These are phyloP conservation scores for Scedosporium minutisporum DNA, from an alignment of 2,329 filamentous ascomycete species.

Conservation along the genomic window DNA sequence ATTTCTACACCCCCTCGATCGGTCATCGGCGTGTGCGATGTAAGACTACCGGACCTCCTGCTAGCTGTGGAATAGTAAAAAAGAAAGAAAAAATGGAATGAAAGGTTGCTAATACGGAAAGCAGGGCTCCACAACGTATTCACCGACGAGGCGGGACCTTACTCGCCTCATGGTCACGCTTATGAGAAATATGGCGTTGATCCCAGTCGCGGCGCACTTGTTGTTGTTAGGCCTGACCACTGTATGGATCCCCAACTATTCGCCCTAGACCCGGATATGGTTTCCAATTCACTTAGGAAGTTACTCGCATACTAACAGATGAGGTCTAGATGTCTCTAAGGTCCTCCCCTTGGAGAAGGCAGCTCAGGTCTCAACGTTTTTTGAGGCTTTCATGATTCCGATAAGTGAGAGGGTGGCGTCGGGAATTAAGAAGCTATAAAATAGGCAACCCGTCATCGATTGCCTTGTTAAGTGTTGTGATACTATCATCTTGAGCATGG, in stretches of 20 bases:
- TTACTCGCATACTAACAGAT: neutral
- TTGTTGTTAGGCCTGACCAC: conserved; percentile 54
- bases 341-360: conserved; percentile 6
- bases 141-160: conserved; percentile 38
- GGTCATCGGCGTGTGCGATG: neutral
- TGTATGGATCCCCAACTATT: conserved; percentile 28
- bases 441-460: no score
- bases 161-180: conserved; percentile 35
- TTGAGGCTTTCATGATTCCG: conserved; percentile 1
- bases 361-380: neutral
- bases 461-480: no score
- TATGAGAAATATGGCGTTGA: conserved; percentile 50
- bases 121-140: conserved; percentile 44
- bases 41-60: neutral
- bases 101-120: neutral
- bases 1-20: neutral
- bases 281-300: neutral
- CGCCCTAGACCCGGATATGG: neutral
- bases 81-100: neutral
- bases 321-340: neutral
- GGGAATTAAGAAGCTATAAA: no score
- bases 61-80: neutral
- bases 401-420: neutral
- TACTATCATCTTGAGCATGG: no score
- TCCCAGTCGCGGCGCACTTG: conserved; percentile 35